Percentiles rank a stretch among this genome's conserved stretches.
phyloP scores from a whole-genome alignment of 1,139 yeast species.

The Taphrina sp. region DNA sequence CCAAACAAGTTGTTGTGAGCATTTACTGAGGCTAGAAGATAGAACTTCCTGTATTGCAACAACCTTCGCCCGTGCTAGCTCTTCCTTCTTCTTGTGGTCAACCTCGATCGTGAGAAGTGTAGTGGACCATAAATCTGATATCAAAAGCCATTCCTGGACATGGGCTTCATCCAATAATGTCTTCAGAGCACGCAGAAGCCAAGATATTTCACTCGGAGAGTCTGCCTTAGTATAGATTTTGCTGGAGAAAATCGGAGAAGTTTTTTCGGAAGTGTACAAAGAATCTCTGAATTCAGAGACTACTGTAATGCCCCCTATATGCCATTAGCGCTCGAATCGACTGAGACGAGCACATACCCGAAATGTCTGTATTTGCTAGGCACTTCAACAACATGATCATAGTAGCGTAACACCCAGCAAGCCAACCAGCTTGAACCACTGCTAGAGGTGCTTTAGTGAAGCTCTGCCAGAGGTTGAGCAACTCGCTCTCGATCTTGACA shows the following conservation, averaged over 20 bases:
- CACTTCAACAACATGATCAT: constrained; percentile 40
- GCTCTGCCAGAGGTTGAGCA: constrained; percentile 13
- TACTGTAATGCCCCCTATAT: no score
- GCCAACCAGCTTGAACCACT: constrained; percentile 43
- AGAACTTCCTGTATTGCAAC: constrained; percentile 9
- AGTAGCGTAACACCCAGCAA: constrained; percentile 43
- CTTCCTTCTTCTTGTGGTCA: background rate
- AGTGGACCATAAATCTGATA: constrained; percentile 1
- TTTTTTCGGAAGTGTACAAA: no score
- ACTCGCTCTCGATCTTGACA: constrained; percentile 36
- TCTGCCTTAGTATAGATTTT: no score
- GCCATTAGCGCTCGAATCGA: no score
- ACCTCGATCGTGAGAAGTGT: background rate
- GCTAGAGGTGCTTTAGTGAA: constrained; percentile 2
- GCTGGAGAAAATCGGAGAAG: no score
- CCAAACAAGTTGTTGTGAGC: background rate
- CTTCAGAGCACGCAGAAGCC: constrained; percentile 23
- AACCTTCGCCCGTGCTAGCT: background rate
- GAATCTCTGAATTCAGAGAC: no score
- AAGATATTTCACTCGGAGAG: no score
- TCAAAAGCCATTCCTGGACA: background rate
- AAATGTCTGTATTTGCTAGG: no score
- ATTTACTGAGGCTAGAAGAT: background rate
- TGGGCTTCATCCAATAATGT: constrained; percentile 1
- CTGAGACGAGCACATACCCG: no score